phyloP scores from a whole-genome alignment of 2,329 filamentous ascomycete genomes.

The Emergomyces africanus region DNA sequence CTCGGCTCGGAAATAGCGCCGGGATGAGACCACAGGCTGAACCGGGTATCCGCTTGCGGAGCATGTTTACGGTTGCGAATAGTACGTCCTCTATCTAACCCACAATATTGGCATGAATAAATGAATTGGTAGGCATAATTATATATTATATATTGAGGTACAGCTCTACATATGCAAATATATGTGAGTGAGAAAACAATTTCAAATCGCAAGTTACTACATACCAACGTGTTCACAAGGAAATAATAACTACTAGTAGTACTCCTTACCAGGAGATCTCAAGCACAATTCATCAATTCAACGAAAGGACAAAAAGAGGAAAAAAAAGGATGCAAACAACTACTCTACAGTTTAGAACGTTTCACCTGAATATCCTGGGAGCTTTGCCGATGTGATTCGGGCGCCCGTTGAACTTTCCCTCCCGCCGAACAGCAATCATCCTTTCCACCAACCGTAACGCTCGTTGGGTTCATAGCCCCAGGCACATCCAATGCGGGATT shows the following conservation, averaged over 20 bases:
- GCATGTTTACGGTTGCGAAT: too few species aligned
- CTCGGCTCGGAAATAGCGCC: neutral
- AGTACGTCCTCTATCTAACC: too few species aligned
- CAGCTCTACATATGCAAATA: neutral
- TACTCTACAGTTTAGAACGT: neutral
- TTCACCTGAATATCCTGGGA: constrained; percentile 1
- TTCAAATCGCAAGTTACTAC: neutral
- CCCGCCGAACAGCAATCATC: neutral
- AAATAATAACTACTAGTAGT: neutral
- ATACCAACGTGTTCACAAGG: too few species aligned
- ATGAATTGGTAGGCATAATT: neutral
- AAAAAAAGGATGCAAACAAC: neutral
- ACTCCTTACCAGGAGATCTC: neutral
- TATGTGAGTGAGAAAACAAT: neutral
- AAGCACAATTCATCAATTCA: neutral
- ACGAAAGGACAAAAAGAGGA: neutral
- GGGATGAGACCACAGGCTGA: neutral
- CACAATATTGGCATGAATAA: neutral
- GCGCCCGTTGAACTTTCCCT: neutral
- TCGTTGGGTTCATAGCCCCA: constrained; percentile 14
- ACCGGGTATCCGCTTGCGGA: too few species aligned
- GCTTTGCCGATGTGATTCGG: constrained; percentile 3
- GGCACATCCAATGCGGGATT: constrained; percentile 41
- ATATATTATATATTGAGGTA: neutral
- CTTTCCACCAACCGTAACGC: constrained; percentile 11